Evolutionary conservation across 345 rosid genomes (phyloP), one percentile per base, ranked within the genome.

Genomic region (Aurinia saxatilis): DNA sequence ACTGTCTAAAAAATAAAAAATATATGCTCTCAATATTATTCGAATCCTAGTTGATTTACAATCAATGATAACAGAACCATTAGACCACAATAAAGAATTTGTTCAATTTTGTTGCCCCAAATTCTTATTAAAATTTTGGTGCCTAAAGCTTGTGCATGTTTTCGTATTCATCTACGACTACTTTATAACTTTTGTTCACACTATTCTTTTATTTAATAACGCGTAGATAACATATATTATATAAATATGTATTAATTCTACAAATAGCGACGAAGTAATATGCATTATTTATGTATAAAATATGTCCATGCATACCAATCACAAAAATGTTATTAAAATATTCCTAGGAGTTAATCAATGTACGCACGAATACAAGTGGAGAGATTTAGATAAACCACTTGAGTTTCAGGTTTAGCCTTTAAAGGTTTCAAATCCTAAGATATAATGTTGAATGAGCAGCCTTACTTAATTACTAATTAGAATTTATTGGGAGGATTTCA

Each of bases 251-350:
- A 18, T 4, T 30, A 12, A 33, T 45, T 59, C 59, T 27, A 52
- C 62, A 61, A 53, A 47, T 60, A 36, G 62, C 51, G 34, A 51
- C 51, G 33, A 44, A 51, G 34, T 52, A 52, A 13, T 38, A 45
- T 60, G 67, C 73, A 53, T n/a, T 34, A n/a, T 51, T 42, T 42
- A 6, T 60, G 16, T 29, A 51, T 51, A 51, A 34, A 52, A 35
- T 44, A 60, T 52, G 21, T 25, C 62, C 62, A 68, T 51, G 73
- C 48, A 44, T 60, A 60, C 67, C 73, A 52, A 45, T 60, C 60
- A 50, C 29, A 27, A 15, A 39, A 40, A 17, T 16, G 30, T 40
- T 23, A 50, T 11, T 13, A 7, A n/a, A 40, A 19, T 15, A 37
- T 38, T 55, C 53, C 21, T 36, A 29, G 17, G 56, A 44, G 57